Percentiles rank a stretch among this genome's conserved stretches.
Evolutionary conservation across 352 stramenopile species (phyloP).

Genomic region (Phytophthora multivora): DNA sequence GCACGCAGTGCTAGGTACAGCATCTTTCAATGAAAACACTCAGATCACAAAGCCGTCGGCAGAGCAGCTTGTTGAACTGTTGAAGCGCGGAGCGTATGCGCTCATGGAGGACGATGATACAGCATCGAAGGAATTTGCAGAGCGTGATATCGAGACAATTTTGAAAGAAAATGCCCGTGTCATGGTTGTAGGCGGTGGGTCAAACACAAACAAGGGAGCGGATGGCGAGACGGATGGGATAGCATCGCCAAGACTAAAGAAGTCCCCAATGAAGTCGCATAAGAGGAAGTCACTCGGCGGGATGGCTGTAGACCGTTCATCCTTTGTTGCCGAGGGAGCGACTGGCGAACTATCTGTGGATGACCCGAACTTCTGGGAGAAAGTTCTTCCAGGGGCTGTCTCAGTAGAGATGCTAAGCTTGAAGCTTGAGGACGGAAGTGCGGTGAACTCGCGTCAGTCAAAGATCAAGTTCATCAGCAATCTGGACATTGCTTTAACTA

Average conservation of each 20-base stretch:
- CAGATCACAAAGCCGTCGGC: conserved; percentile 86
- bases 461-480: conserved; percentile 92
- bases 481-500: conserved; percentile 76
- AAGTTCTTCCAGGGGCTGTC: conserved; percentile 86
- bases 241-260: conserved; percentile 37
- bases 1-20: conserved; percentile 96
- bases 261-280: conserved; percentile 51
- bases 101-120: conserved; percentile 97
- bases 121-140: conserved; percentile 94
- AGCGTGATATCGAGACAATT: conserved; percentile 97
- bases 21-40: conserved; percentile 90
- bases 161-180: conserved; percentile 88
- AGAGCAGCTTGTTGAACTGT: conserved; percentile 96
- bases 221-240: conserved; percentile 28
- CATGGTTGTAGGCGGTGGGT: conserved; percentile 60
- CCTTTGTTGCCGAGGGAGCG: conserved; percentile 92
- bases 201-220: conserved; percentile 34
- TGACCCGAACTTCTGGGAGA: conserved; percentile 97
- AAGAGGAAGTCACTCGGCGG: conserved; percentile 80
- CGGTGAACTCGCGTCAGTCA: conserved; percentile 74
- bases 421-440: conserved; percentile 88
- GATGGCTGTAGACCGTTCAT: conserved; percentile 87
- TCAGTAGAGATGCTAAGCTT: conserved; percentile 87
- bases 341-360: conserved; percentile 93
- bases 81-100: conserved; percentile 98